Evolutionary conservation across 768 basidiomycete species (phyloP).

Genomic region (Podaxis mareebaensis): DNA sequence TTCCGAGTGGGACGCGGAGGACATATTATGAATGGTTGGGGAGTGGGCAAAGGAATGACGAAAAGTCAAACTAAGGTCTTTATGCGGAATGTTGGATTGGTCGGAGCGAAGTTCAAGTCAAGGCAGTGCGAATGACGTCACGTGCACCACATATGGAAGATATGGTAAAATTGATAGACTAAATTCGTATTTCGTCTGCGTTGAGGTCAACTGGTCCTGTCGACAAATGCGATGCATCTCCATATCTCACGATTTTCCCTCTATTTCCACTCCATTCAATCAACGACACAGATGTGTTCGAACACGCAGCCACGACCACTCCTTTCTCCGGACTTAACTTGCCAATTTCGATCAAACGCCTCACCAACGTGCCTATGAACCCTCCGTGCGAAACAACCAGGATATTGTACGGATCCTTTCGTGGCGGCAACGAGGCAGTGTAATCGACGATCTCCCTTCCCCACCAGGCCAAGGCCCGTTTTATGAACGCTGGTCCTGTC

Average conservation of each 20-base stretch:
- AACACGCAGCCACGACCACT: conserved; percentile 36
- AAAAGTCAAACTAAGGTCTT: conserved; percentile 13
- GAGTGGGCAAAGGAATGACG: conserved; percentile 20
- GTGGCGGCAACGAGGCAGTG: conserved; percentile 17
- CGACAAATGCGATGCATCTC: conserved; percentile 54
- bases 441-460: conserved; percentile 34
- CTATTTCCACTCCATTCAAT: conserved; percentile 48
- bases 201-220: conserved; percentile 41
- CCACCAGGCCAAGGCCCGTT: conserved; percentile 68
- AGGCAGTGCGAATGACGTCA: conserved; percentile 33
- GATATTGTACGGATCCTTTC: conserved; percentile 37
- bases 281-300: conserved; percentile 59
- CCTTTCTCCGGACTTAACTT: conserved; percentile 37
- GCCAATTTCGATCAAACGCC: conserved; percentile 42
- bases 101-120: not conserved
- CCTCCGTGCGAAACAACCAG: conserved; percentile 71
- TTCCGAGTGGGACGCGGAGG: conserved; percentile 37
- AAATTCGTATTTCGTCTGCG: conserved; percentile 43
- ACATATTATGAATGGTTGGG: conserved; percentile 28
- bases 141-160: conserved; percentile 19
- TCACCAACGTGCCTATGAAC: conserved; percentile 55
- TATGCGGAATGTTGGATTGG: conserved; percentile 4
- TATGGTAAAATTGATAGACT: conserved; percentile 2
- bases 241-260: conserved; percentile 52
- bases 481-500: conserved; percentile 36